Evolutionary conservation across 352 stramenopile genomes (phyloP), one percentile per base, ranked within the genome.

Genomic region (Pythium graminicola): DNA sequence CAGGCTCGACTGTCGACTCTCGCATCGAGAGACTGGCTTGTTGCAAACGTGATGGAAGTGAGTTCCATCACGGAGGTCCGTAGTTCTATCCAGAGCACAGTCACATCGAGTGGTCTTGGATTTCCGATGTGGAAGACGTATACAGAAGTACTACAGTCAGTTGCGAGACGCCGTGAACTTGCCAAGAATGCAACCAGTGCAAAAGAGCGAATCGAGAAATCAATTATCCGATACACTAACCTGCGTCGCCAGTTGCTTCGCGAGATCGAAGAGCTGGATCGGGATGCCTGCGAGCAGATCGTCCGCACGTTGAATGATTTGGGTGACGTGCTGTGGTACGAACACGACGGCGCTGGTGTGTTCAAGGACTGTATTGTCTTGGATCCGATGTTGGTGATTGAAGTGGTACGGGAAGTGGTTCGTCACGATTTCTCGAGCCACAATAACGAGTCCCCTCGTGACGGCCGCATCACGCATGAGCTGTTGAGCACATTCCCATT

Each of bases 331-430:
- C 29, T 64, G 0, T 64, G 57, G 57, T 64, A 57, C 36, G 49
- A 64, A 31, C 44, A 53, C 20, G 27, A 39, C 16, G 46, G 27
- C 16, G 54, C 35, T 5, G 54, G 54, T 8, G 35, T 43, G 16
- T 32, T 62, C n/a, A 43, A 40, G 11, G 54, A 55, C 23, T 29
- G 10, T 31, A 26, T 62, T n/a, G 45, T 62, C 29, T 24, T 62
- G 16, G 38, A 61, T 16, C 66, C 57, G 2, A 68, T 60, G 11
- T 57, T 74, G 23, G 59, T 66, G 6, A 69, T 74, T 8, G 62
- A 71, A 8, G 39, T 70, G 2, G 45, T 63, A 16, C 55, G 55
- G 7, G 39, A 63, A 20, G 47, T 63, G 10, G 31, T 63, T 19
- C 45, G 43, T 13, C 55, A 63, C 40, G 48, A 57, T 14, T 36